These are phyloP conservation scores for Cytospora chrysosperma DNA, from an alignment of 2,329 filamentous ascomycete genomes.

Conservation along the genomic window DNA sequence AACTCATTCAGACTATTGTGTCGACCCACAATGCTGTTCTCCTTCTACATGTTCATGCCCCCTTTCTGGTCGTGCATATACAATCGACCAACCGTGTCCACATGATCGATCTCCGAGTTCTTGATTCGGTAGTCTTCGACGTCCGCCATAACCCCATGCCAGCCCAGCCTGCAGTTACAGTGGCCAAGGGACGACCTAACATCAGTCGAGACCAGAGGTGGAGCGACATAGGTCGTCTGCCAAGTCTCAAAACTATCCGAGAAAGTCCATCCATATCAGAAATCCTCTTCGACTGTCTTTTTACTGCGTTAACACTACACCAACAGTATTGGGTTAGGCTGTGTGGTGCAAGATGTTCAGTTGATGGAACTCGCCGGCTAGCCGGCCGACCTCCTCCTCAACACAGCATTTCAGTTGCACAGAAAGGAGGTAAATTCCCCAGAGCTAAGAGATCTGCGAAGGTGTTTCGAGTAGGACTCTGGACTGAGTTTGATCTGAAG, in stretches of 20 bases:
- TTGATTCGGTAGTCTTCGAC: background rate
- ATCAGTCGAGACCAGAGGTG: background rate
- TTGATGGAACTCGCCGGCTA: constrained; percentile 3
- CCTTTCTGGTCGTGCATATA: background rate
- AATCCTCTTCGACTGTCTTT: background rate
- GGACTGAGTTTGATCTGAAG: constrained; percentile 6
- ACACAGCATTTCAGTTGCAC: background rate
- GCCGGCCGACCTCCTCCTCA: background rate
- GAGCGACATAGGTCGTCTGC: background rate
- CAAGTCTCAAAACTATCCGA: constrained; percentile 1
- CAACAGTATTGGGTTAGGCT: background rate
- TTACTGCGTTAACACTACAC: background rate
- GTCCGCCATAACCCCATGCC: background rate
- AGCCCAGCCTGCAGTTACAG: background rate
- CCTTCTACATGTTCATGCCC: background rate
- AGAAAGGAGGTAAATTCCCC: background rate
- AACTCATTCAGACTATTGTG: constrained; percentile 8
- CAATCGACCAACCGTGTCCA: background rate
- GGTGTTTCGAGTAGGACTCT: constrained; percentile 16
- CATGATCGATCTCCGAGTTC: background rate
- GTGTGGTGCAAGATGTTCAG: constrained; percentile 5
- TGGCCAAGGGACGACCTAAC: too few species aligned
- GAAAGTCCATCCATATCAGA: constrained; percentile 1
- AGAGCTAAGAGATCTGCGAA: background rate
- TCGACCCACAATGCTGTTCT: background rate